These are phyloP conservation scores for Daedaleopsis nitida DNA, from an alignment of 768 basidiomycete species.

Conservation along the genomic window DNA sequence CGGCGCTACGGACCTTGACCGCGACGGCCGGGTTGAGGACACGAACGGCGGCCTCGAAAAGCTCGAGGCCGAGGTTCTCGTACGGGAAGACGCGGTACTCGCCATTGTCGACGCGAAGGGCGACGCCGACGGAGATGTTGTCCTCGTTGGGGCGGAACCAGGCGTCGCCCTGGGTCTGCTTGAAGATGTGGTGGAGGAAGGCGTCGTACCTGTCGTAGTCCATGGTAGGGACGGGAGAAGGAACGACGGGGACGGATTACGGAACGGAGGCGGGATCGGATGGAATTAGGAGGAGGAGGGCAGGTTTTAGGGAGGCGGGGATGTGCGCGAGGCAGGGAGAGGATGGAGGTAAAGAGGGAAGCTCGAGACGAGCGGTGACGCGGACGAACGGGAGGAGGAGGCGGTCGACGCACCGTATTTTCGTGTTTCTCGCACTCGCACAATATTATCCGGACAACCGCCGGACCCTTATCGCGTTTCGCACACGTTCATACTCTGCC, in stretches of 20 bases:
- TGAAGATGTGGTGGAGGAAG: slow-evolving; percentile 46
- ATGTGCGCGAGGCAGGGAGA: neutral
- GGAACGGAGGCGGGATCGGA: slow-evolving; percentile 10
- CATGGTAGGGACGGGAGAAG: slow-evolving; percentile 24
- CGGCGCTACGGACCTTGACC: slow-evolving; percentile 52
- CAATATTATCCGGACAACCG: neutral
- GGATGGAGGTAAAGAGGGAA: slow-evolving; percentile 18
- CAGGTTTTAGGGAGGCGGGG: slow-evolving; percentile 1
- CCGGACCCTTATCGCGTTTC: neutral
- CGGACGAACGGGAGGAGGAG: slow-evolving; percentile 14
- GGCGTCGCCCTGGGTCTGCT: slow-evolving; percentile 51
- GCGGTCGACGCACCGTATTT: slow-evolving; percentile 4
- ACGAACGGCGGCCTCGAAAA: slow-evolving; percentile 55
- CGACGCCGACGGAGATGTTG: slow-evolving; percentile 48
- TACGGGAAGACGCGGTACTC: slow-evolving; percentile 59
- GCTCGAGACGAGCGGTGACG: neutral
- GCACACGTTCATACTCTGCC: neutral
- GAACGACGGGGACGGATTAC: slow-evolving; percentile 5
- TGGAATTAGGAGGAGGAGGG: slow-evolving; percentile 7
- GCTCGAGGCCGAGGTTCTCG: slow-evolving; percentile 51
- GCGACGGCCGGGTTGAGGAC: slow-evolving; percentile 57
- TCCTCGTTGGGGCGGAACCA: slow-evolving; percentile 57
- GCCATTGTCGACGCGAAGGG: slow-evolving; percentile 49
- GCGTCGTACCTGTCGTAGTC: slow-evolving; percentile 47
- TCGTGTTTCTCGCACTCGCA: neutral